Evolutionary conservation across 179 eudicot species (phyloP).

Genomic region (Patellifolia procumbens): DNA sequence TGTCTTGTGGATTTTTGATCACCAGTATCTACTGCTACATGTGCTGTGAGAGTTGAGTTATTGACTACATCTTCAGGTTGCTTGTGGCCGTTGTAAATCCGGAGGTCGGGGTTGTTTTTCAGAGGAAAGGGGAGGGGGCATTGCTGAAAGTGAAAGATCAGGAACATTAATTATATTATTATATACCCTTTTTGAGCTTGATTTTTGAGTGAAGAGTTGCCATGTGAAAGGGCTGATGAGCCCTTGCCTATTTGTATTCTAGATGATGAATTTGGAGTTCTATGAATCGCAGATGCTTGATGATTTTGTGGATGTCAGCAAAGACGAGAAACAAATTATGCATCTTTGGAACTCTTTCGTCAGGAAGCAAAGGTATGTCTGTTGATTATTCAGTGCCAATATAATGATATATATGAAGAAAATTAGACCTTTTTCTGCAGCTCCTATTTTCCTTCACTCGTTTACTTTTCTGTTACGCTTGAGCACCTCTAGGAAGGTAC

Average conservation of each 20-base stretch:
- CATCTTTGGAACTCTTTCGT: slow-evolving; percentile 99
- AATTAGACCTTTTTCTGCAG: background rate
- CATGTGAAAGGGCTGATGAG: no score
- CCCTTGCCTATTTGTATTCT: no score
- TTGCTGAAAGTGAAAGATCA: background rate
- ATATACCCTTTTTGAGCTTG: background rate
- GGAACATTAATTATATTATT: background rate
- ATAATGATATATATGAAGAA: background rate
- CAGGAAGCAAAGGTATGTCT: slow-evolving; percentile 77
- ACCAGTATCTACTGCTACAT: background rate
- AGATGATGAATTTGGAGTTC: slow-evolving; percentile 1
- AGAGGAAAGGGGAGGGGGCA: background rate
- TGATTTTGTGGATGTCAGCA: slow-evolving; percentile 94
- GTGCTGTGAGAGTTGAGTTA: background rate
- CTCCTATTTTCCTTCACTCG: background rate
- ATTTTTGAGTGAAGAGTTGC: background rate
- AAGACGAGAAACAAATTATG: slow-evolving; percentile 93
- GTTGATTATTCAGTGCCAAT: background rate
- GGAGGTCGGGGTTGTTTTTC: background rate
- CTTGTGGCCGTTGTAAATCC: background rate
- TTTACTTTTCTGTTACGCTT: background rate
- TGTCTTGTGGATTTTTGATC: background rate
- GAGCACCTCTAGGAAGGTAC: background rate
- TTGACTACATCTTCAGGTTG: background rate
- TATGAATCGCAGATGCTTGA: slow-evolving; percentile 77